Conservation (phyloP, 768 basidiomycete genomes). For the Myochromella boudieri region DNA sequence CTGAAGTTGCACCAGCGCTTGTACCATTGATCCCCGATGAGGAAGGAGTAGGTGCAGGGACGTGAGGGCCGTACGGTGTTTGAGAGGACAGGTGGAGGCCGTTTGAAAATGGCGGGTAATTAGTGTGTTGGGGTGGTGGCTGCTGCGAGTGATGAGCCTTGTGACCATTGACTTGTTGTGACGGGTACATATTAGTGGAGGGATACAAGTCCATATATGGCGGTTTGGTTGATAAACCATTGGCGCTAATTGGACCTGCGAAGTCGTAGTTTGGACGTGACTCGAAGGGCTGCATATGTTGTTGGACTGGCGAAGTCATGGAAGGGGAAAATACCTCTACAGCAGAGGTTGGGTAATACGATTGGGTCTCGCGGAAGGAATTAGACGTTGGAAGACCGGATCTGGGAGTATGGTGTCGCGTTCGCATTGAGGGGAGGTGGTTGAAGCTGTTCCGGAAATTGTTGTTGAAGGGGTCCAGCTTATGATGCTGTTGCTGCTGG, state of each 20-base stretch:
- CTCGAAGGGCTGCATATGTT: slow-evolving; percentile 37
- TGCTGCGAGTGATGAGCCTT: slow-evolving; percentile 25
- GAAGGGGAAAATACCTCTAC: slow-evolving; percentile 35
- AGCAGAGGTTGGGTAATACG: slow-evolving; percentile 30
- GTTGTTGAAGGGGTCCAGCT: slow-evolving; percentile 34
- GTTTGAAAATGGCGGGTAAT: slow-evolving; percentile 28
- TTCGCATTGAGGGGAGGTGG: slow-evolving; percentile 40
- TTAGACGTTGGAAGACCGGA: slow-evolving; percentile 30
- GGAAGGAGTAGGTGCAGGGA: slow-evolving; percentile 38
- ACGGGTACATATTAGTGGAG: slow-evolving; percentile 19
- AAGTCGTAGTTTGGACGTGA: slow-evolving; percentile 36
- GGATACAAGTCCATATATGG: slow-evolving; percentile 28
- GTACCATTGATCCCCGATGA: slow-evolving; percentile 20
- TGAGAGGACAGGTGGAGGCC: slow-evolving; percentile 62
- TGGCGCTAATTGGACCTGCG: slow-evolving; percentile 23
- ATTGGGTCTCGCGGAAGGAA: slow-evolving; percentile 34
- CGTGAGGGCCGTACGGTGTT: slow-evolving; percentile 73
- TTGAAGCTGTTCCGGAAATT: slow-evolving; percentile 29
- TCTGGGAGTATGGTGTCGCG: slow-evolving; percentile 37
- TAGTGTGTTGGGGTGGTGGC: slow-evolving; percentile 30
- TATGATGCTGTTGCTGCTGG: slow-evolving; percentile 28
- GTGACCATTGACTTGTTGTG: slow-evolving; percentile 19
- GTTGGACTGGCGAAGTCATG: slow-evolving; percentile 38
- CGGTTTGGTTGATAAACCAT: slow-evolving; percentile 28
- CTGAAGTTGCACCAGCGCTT: slow-evolving; percentile 17